Conservation (phyloP, 768 basidiomycete genomes). For the Chlorophyllum brunneum region DNA sequence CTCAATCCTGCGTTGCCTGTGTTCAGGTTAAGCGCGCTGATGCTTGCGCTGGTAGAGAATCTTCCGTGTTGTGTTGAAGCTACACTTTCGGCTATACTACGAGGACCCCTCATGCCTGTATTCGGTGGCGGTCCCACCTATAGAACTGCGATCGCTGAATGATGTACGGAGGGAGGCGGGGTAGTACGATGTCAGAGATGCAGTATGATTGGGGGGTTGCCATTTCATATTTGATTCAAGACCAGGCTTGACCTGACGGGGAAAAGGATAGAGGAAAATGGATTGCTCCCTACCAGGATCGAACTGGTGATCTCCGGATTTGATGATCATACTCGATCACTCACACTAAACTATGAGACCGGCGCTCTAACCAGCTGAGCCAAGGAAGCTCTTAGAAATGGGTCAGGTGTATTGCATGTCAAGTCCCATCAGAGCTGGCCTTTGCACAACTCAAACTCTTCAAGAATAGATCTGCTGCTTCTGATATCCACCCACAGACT, state of each 20-base stretch:
- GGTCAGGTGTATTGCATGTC: neutral
- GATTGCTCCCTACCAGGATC: constrained; percentile 12
- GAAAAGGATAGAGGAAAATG: neutral
- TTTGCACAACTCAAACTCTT: too few relatives aligned
- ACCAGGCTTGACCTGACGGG: neutral
- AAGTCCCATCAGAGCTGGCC: neutral
- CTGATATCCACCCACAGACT: too few relatives aligned
- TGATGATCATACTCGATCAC: neutral
- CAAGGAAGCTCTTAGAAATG: constrained; percentile 2
- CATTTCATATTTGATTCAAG: neutral
- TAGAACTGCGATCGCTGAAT: neutral
- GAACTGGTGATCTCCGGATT: constrained; percentile 15
- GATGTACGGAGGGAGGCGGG: neutral
- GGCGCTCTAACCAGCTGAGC: constrained; percentile 14
- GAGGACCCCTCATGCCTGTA: constrained; percentile 1
- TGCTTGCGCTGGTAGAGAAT: neutral
- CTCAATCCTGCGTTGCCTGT: neutral
- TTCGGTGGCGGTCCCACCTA: neutral
- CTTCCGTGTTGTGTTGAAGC: neutral
- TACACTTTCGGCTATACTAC: constrained; percentile 1
- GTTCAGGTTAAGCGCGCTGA: neutral
- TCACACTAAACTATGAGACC: constrained; percentile 11
- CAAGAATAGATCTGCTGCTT: too few relatives aligned
- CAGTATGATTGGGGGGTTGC: too few relatives aligned
- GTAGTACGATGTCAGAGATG: too few relatives aligned